Evolutionary conservation across 345 rosid genomes (phyloP), one percentile per base, ranked within the genome.

Genomic region (Erodium maritimum): DNA sequence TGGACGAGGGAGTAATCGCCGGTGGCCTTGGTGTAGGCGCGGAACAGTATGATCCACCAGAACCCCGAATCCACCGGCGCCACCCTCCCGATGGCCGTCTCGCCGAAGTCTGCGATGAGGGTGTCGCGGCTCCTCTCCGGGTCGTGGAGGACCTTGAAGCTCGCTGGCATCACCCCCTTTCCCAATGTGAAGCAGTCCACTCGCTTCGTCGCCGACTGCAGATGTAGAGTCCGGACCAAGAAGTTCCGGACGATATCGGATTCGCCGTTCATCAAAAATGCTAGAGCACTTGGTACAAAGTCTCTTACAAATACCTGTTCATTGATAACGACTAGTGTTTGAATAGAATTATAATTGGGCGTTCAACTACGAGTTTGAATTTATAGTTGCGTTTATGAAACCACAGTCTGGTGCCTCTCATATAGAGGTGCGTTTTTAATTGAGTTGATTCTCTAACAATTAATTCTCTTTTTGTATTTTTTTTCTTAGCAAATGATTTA

Each of bases 41-140:
- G 83, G 29, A 87, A 87, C 61, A 87, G 81, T 66, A 87, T 87
- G 63, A 87, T 84, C 95, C 95, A 87, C 95, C 91, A 87, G 71
- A 87, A 87, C 42, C 95, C 89, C 52, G 89, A 87, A 65, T 87
- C 89, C 19, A 87, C 89, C 0, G 95, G 89, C 53, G 95, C 95
- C 63, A 87, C 95, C 42, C 95, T 77, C 64, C 91, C 95, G 50
- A 87, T 87, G 19, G 95, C 91, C 55, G 81, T 82, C 79, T 82
- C 95, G 42, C 91, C 91, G 65, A 84, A 87, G 66, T 87, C 95
- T 59, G 89, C 95, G 16, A 84, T 50, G 55, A 87, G 70, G 13
- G 85, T 69, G 50, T 88, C 96, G 0, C 76, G 72, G 66, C 77
- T 79, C 5, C 94, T 70, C 17, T 57, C 61, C 54, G 94, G 94